Evolutionary conservation across 805 yeast species (phyloP), one percentile per base, ranked within the genome.

Genomic region (Kuraishia borneana): DNA sequence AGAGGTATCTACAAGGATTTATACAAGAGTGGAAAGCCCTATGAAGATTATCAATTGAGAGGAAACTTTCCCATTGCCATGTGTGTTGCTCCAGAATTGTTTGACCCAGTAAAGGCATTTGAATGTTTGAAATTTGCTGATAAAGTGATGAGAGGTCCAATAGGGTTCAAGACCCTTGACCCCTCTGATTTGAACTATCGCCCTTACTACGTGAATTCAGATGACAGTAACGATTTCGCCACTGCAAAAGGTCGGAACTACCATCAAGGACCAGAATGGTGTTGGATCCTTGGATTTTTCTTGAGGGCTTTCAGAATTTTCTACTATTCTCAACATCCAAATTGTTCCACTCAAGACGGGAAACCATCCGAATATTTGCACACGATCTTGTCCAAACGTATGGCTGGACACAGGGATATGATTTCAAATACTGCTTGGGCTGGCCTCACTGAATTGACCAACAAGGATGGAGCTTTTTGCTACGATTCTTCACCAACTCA

Each of bases 181-280:
- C 97, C 98, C 3, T 69, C 79, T 10, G 98, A 89, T 59, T 70
- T 76, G 61, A 88, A 89, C 56, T 89, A 92, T 55, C 69, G 94
- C 42, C 98, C 98, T 2, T 73, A 83, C 58, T 89, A 89, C 56
- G 63, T 64, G 48, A 92, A 89, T 53, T 61, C 85, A 32, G 80
- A 71, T 27, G 97, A 89, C 48, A 73, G 72, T 35, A 73, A 68
- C 4, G 95, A 89, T 54, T 92, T 87, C 66, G 85, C 94, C 1
- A 87, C 96, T 0, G 68, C 96, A 2, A 85, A 87, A 57, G 98
- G 98, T 21, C 72, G 97, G 47, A 92, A 92, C 58, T 89, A 89
- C 54, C 98, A 89, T 56, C 97, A 89, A 59, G 98, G 98, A 2
- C 98, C 98, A 2, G 98, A 92, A 53, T 89, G 98, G 98, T 82